phyloP scores from a whole-genome alignment of 768 basidiomycete species.

The Ramaria rubella region DNA sequence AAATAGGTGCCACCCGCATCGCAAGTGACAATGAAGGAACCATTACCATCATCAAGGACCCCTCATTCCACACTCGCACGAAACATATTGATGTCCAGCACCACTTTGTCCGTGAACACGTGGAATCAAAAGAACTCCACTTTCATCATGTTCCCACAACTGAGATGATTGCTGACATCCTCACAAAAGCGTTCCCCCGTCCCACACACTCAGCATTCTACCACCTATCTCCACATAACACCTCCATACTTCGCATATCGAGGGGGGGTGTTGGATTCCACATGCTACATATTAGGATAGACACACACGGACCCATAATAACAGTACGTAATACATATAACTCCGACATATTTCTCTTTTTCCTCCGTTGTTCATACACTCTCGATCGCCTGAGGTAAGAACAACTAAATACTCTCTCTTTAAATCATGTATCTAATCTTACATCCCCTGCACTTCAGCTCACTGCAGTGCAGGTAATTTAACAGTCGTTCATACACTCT shows the following conservation, averaged over 20 bases:
- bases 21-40: slow-evolving; percentile 33
- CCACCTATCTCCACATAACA: neutral
- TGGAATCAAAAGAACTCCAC: slow-evolving; percentile 21
- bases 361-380: neutral
- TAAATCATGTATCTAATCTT: neutral
- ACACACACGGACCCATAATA: neutral
- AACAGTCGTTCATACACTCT: neutral
- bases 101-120: slow-evolving; percentile 29
- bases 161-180: slow-evolving; percentile 33
- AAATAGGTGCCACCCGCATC: slow-evolving; percentile 14
- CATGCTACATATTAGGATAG: too few species aligned
- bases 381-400: too few species aligned
- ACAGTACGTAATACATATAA: neutral
- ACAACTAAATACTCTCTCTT: neutral
- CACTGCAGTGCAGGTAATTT: too few species aligned
- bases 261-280: neutral
- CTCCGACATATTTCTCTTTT: neutral
- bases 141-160: slow-evolving; percentile 27
- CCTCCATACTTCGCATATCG: neutral
- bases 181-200: slow-evolving; percentile 34
- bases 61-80: slow-evolving; percentile 27
- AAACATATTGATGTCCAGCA: slow-evolving; percentile 41
- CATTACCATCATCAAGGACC: slow-evolving; percentile 29
- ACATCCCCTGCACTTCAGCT: neutral
- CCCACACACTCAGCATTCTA: neutral